Evolutionary conservation across 495 filamentous ascomycete species (phyloP).

Genomic region (Penicillium macrosclerotiorum): DNA sequence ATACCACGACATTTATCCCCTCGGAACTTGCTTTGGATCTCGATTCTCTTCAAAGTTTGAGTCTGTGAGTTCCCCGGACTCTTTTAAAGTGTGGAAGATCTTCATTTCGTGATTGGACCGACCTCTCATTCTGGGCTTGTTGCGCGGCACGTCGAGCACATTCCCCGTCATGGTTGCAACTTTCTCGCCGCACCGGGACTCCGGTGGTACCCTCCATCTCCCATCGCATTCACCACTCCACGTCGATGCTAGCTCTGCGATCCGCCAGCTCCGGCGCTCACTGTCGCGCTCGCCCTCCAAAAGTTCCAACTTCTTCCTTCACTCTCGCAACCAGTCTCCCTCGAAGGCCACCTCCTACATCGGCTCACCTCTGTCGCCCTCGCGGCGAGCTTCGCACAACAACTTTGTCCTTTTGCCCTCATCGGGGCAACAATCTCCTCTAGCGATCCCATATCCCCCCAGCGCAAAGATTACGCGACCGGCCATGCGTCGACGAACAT

Average conservation of each 20-base stretch:
- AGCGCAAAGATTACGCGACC: slow-evolving; percentile 50
- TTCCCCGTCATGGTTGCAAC: slow-evolving; percentile 48
- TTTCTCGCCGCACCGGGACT: slow-evolving; percentile 56
- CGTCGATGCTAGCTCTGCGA: slow-evolving; percentile 72
- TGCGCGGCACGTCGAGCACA: slow-evolving; percentile 18
- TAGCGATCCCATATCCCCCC: slow-evolving; percentile 52
- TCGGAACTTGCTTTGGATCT: background rate
- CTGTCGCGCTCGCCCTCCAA: slow-evolving; percentile 87
- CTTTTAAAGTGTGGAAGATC: slow-evolving; percentile 1
- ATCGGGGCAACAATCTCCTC: slow-evolving; percentile 47
- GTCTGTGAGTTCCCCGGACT: background rate
- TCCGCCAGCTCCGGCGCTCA: slow-evolving; percentile 76
- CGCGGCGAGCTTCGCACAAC: slow-evolving; percentile 41
- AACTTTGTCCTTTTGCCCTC: slow-evolving; percentile 50
- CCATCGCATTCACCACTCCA: slow-evolving; percentile 79
- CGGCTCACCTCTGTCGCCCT: slow-evolving; percentile 52
- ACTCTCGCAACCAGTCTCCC: slow-evolving; percentile 55
- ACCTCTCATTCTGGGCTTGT: slow-evolving; percentile 20
- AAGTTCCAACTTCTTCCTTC: slow-evolving; percentile 62
- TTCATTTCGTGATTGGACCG: slow-evolving; percentile 3
- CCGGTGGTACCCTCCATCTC: slow-evolving; percentile 76
- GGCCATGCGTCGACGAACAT: slow-evolving; percentile 54
- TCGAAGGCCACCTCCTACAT: slow-evolving; percentile 43
- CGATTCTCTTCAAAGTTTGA: too few species aligned
- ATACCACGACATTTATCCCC: background rate